Evolutionary conservation across 2,329 filamentous ascomycete genomes (phyloP).

Genomic region (Penicillium sp.): DNA sequence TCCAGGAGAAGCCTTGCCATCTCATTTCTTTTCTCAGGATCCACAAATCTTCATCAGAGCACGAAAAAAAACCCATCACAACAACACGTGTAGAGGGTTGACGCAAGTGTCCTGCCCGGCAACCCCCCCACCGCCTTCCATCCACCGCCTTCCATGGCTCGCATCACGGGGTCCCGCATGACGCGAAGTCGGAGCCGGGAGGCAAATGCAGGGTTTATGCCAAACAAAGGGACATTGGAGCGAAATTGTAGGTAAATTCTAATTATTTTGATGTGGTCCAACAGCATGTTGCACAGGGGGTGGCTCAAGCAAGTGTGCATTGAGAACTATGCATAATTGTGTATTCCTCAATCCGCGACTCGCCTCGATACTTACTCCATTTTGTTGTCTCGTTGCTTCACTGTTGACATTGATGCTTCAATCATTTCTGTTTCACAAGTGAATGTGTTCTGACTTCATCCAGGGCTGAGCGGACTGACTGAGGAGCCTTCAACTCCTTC

Average conservation of each 20-base stretch:
- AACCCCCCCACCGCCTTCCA: neutral
- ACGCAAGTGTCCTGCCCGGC: neutral
- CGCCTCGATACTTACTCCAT: too few species aligned
- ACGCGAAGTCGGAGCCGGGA: constrained; percentile 44
- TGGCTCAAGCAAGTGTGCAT: neutral
- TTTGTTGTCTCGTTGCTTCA: neutral
- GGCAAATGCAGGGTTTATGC: constrained; percentile 16
- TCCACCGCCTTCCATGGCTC: constrained; percentile 8
- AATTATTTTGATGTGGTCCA: neutral
- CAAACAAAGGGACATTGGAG: neutral
- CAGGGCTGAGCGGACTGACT: constrained; percentile 15
- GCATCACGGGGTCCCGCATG: constrained; percentile 20
- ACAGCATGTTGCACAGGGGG: neutral
- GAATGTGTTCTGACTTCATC: constrained; percentile 9
- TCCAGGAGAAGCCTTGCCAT: neutral
- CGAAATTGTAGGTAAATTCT: neutral
- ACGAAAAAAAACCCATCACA: neutral
- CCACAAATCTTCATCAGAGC: neutral
- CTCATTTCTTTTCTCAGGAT: neutral
- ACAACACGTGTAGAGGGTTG: neutral
- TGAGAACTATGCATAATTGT: neutral
- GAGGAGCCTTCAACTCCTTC: constrained; percentile 17
- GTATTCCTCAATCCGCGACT: neutral
- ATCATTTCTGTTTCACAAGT: neutral
- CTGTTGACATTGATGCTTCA: too few species aligned